A percentile compares a stretch with the other conserved stretches of the same genome.
phyloP scores from a whole-genome alignment of 305 asterid genomes.

The Fraxinus ornus region DNA sequence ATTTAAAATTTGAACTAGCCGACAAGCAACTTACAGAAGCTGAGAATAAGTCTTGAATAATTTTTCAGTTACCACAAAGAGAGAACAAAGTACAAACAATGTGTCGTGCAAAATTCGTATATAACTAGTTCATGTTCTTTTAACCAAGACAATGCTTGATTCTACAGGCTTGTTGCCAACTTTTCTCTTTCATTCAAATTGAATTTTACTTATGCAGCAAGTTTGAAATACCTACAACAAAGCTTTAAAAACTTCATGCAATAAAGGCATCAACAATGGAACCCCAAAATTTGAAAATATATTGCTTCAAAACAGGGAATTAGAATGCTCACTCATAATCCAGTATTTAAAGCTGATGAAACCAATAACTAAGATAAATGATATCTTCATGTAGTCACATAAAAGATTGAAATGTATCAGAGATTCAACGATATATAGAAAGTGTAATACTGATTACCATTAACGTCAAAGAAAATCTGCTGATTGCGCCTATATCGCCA shows the following conservation, averaged over 20 bases:
- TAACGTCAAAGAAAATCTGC: constrained; percentile 92
- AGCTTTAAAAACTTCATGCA: neutral
- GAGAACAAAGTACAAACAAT: neutral
- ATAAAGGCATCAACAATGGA: neutral
- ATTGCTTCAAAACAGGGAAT: neutral
- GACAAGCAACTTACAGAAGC: neutral
- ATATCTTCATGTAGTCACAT: neutral
- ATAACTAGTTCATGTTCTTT: neutral
- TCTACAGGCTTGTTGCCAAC: neutral
- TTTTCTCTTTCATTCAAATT: neutral
- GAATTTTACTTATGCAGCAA: neutral
- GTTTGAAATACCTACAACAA: neutral
- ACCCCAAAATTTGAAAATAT: neutral
- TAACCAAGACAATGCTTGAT: neutral
- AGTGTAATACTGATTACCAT: constrained; percentile 42
- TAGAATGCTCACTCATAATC: neutral
- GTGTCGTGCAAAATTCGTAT: neutral
- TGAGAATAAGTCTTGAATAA: neutral
- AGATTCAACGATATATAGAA: neutral
- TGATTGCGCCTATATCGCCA: constrained; percentile 76
- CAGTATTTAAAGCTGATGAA: neutral
- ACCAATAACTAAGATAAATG: neutral
- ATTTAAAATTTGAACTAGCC: neutral
- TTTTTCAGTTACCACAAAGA: neutral
- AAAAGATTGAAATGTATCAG: neutral